Evolutionary conservation across 1,284 basidiomycete genomes (phyloP).

Genomic region (Ceratobasidium sp.): DNA sequence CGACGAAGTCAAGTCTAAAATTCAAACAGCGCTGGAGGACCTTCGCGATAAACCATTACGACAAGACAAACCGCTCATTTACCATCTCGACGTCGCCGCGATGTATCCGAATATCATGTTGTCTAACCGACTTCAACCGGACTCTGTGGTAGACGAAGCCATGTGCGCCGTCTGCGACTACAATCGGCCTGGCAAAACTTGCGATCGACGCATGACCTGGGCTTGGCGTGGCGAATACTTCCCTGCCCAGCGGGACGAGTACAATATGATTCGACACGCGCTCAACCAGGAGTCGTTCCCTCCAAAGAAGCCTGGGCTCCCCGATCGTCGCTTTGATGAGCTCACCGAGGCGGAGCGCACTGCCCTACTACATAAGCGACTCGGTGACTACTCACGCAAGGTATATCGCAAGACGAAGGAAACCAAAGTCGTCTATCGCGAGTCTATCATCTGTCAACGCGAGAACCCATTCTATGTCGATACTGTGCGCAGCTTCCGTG

Average conservation of each 20-base stretch:
- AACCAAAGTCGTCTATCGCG: slow-evolving; percentile 93
- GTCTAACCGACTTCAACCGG: slow-evolving; percentile 97
- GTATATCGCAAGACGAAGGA: slow-evolving; percentile 99
- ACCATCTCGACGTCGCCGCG: slow-evolving; percentile 98
- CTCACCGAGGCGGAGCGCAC: slow-evolving; percentile 90
- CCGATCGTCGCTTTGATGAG: slow-evolving; percentile 86
- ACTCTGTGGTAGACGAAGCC: slow-evolving; percentile 97
- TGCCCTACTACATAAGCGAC: slow-evolving; percentile 92
- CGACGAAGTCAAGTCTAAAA: slow-evolving; percentile 88
- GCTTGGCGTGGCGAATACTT: slow-evolving; percentile 99
- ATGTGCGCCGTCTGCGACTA: slow-evolving; percentile 99
- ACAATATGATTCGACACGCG: slow-evolving; percentile 99
- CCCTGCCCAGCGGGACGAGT: slow-evolving; percentile 97
- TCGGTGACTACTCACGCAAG: slow-evolving; percentile 98
- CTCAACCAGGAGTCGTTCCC: slow-evolving; percentile 96
- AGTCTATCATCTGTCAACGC: slow-evolving; percentile 96
- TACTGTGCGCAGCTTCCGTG: slow-evolving; percentile 96
- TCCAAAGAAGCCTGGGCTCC: slow-evolving; percentile 77
- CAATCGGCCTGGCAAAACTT: slow-evolving; percentile 95
- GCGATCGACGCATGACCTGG: slow-evolving; percentile 96
- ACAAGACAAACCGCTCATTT: slow-evolving; percentile 93
- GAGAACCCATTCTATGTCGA: slow-evolving; percentile 99
- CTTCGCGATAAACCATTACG: slow-evolving; percentile 94
- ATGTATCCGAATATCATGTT: slow-evolving; percentile 99
- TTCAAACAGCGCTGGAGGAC: slow-evolving; percentile 82